Base-by-base conservation (phyloP, 192 early-diverging fungal species). In the Backusella sp. region DNA sequence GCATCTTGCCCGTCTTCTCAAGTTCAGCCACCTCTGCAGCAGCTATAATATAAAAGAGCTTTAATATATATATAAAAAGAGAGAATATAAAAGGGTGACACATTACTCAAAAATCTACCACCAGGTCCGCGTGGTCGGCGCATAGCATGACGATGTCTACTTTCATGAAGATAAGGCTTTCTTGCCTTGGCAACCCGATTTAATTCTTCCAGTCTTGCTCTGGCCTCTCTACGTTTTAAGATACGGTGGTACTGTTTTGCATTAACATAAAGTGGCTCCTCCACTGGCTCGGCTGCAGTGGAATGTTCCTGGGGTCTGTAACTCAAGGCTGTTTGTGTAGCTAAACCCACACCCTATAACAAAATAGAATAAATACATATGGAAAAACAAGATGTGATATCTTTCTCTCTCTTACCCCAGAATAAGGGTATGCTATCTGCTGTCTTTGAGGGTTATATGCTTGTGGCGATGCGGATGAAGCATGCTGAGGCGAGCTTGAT, bases 191-290 rank as follows among this genome's bases (percentile, higher is more conserved):
- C 83, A 65, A 89, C 81, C 66, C 88, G 88, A 78, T 96, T 93
- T 84, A 91, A 76, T 32, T 94, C 96, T 39, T 94, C 93, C 52
- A 94, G 77, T 68, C 89, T 90, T 26, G 93, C 92, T n/a, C 97
- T 86, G 15, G 97, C 96, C 68, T 95, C 96, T 68, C 98, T 84
- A 39, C 98, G 90, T 81, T 96, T 96, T 53, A 99, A 82, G 81
- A 99, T 99, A 19, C 98, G 91, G 78, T 97, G 95, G 82, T 96
- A 99, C 82, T 99, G 98, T 84, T 98, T 98, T 30, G 97, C 95
- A 84, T 99, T 99, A 37, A 99, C 98, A 82, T 96, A 98, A 39
- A 98, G 85, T 9, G 96, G 96, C 49, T 96, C 94, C 39, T 86
- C 82, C 15, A 26, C 74, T 28, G 41, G 36, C 3, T 76, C 53